Percentiles rank a stretch among this genome's conserved stretches.
These are phyloP conservation scores for Lepidium aucheri DNA, from an alignment of 345 rosid genomes.

Conservation along the genomic window DNA sequence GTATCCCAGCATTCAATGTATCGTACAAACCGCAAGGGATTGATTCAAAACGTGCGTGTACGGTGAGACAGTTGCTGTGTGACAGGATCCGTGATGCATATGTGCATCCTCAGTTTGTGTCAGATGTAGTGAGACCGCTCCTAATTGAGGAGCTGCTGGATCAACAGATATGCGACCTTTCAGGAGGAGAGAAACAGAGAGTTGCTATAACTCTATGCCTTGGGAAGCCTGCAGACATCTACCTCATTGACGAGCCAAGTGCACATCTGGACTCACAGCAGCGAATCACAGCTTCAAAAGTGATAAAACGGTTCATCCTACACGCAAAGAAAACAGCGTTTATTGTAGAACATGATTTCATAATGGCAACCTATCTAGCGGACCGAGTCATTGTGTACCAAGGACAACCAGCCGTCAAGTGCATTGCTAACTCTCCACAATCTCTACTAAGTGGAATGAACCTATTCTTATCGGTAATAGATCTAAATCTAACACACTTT, in stretches of 20 bases:
- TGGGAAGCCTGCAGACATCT: constrained; percentile 92
- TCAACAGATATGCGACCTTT: constrained; percentile 56
- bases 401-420: constrained; percentile 66
- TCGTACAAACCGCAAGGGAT: constrained; percentile 90
- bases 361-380: constrained; percentile 84
- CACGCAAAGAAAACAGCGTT: constrained; percentile 90
- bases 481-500: not conserved
- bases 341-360: constrained; percentile 83
- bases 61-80: constrained; percentile 67
- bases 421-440: constrained; percentile 72
- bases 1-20: constrained; percentile 73
- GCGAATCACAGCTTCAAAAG: constrained; percentile 83
- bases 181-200: constrained; percentile 89
- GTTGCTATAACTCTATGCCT: constrained; percentile 80
- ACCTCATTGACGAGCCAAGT: constrained; percentile 24
- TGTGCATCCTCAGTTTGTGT: constrained; percentile 73
- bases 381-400: constrained; percentile 83
- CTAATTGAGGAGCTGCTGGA: constrained; percentile 79
- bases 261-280: constrained; percentile 91
- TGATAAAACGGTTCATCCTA: constrained; percentile 80
- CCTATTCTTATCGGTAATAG: constrained; percentile 64
- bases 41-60: constrained; percentile 49
- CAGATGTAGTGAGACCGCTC: constrained; percentile 90
- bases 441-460: constrained; percentile 83
- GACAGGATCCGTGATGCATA: constrained; percentile 69